A percentile compares a stretch with the other conserved stretches of the same genome.
Evolutionary conservation across 225 moss, liverwort and hornwort species (phyloP).

Genomic region (Pleurozium schreberi): DNA sequence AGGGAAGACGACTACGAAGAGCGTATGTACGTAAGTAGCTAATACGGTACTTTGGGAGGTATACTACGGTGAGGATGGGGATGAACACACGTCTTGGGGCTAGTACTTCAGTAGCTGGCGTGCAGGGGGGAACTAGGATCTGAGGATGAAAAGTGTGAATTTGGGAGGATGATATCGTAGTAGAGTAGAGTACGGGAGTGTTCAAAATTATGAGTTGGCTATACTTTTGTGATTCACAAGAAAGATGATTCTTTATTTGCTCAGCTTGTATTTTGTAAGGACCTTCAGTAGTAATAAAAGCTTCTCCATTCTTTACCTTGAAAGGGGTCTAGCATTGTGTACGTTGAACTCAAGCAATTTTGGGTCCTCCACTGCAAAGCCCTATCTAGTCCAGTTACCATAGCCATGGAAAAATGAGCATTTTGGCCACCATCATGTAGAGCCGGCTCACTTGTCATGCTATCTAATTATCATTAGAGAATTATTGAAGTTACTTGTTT

Average conservation of each 20-base stretch:
- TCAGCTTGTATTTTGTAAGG: not conserved
- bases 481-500: no score
- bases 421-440: no score
- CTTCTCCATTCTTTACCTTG: no score
- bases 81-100: not conserved
- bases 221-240: accelerated
- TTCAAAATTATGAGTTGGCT: not conserved
- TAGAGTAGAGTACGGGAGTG: not conserved
- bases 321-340: no score
- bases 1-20: not conserved
- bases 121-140: no score
- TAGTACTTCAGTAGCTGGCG: no score
- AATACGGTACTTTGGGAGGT: not conserved
- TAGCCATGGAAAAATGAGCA: no score
- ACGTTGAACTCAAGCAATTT: no score
- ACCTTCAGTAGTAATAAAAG: not conserved
- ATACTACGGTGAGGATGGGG: not conserved
- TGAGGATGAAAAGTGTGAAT: not conserved
- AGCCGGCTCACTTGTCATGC: no score
- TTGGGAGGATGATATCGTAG: not conserved
- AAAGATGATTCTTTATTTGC: not conserved
- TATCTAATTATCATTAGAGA: no score
- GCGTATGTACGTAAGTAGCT: not conserved
- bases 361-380: no score
- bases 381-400: no score